Percentiles rank a stretch among this genome's conserved stretches.
These are phyloP conservation scores for Meripilus lineatus DNA, from an alignment of 1,284 basidiomycete species.

Conservation along the genomic window DNA sequence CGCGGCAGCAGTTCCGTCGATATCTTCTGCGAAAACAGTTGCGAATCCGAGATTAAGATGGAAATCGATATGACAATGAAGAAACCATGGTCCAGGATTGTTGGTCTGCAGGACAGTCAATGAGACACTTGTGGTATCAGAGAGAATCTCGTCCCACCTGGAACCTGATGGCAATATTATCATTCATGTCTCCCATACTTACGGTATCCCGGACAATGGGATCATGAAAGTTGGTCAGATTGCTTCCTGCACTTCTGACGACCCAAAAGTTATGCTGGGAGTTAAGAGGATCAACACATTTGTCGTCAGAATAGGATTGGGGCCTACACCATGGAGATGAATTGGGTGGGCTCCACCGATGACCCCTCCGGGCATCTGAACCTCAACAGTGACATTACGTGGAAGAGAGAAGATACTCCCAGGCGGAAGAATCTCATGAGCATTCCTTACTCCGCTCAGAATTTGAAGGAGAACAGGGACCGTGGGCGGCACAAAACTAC, in stretches of 20 bases:
- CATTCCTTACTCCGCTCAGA: constrained; percentile 24
- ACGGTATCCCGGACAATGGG: constrained; percentile 13
- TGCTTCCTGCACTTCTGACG: background rate
- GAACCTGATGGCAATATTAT: background rate
- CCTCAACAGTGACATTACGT: constrained; percentile 28
- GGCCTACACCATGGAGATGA: constrained; percentile 33
- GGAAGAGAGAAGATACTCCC: constrained; percentile 27
- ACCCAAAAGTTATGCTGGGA: no score
- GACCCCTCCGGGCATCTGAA: constrained; percentile 23
- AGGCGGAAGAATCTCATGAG: constrained; percentile 23
- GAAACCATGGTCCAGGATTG: constrained; percentile 1
- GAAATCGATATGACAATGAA: constrained; percentile 3
- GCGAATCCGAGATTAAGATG: constrained; percentile 3
- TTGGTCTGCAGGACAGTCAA: background rate
- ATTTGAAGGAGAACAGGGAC: no score
- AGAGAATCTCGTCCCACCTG: background rate
- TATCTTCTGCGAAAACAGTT: constrained; percentile 2
- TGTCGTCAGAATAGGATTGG: background rate
- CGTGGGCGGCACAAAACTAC: constrained; percentile 18
- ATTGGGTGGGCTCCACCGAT: constrained; percentile 31
- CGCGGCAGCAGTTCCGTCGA: constrained; percentile 10
- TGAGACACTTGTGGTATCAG: background rate
- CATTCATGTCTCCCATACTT: background rate
- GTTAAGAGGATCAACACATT: no score
- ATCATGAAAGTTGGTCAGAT: constrained; percentile 29